These are phyloP conservation scores for Beauveria rudraprayagi DNA, from an alignment of 2,329 filamentous ascomycete genomes.

Conservation along the genomic window DNA sequence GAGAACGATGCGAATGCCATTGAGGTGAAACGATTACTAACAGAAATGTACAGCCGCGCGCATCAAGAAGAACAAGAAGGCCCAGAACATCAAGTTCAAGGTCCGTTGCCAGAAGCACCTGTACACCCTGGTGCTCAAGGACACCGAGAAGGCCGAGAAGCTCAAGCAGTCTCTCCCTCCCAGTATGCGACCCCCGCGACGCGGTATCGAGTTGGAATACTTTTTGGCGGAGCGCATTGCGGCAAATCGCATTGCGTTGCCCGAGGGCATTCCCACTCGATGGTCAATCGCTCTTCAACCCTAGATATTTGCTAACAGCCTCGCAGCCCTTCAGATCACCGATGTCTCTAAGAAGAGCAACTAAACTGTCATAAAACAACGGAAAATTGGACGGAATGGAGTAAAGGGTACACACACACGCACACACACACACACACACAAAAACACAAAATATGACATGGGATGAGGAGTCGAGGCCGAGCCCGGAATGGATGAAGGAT, in stretches of 20 bases:
- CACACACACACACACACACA: not conserved
- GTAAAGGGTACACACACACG: not conserved
- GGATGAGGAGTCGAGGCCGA: conserved; percentile 6
- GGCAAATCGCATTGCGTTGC: not conserved
- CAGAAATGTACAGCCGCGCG: conserved; percentile 56
- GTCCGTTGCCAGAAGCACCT: conserved; percentile 94
- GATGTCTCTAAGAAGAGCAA: conserved; percentile 47
- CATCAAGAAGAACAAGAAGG: conserved; percentile 93
- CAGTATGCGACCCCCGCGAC: conserved; percentile 53
- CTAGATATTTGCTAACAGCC: conserved; percentile 13
- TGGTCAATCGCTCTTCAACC: not conserved
- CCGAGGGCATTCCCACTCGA: not conserved
- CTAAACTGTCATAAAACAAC: conserved; percentile 22
- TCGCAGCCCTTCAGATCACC: conserved; percentile 42
- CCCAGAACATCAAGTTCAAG: conserved; percentile 99
- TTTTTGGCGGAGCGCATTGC: not conserved
- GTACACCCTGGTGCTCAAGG: conserved; percentile 98
- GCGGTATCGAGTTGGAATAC: not conserved
- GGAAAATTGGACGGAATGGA: conserved; percentile 13
- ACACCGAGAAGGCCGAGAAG: conserved; percentile 99
- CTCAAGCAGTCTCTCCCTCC: conserved; percentile 98
- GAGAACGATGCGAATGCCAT: not conserved
- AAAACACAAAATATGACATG: conserved; percentile 1
- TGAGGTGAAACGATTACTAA: not conserved
- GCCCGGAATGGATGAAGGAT: conserved; percentile 22